Evolutionary conservation across 371 early-diverging fungal genomes (phyloP).

Genomic region (Mortierella polycephala): DNA sequence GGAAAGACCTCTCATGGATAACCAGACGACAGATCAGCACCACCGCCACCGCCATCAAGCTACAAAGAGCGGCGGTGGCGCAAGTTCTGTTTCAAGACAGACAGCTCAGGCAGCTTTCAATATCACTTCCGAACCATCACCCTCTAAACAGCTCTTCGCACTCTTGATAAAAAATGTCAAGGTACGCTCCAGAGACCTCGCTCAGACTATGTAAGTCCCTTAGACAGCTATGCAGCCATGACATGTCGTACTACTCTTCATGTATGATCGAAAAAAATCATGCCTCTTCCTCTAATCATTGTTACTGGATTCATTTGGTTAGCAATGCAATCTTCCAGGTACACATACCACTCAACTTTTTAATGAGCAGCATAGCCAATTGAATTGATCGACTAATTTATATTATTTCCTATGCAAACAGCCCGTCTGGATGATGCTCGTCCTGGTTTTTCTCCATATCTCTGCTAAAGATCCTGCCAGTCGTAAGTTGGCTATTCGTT

Average conservation of each 20-base stretch:
- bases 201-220: conserved; percentile 43
- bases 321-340: conserved; percentile 52
- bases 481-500: conserved; percentile 15
- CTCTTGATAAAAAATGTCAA: conserved; percentile 44
- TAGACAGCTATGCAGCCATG: too few species aligned
- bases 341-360: neutral
- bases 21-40: neutral
- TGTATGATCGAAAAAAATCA: neutral
- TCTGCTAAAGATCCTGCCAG: conserved; percentile 33
- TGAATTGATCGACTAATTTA: neutral
- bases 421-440: conserved; percentile 54
- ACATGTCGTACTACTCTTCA: too few species aligned
- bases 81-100: conserved; percentile 8
- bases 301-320: neutral
- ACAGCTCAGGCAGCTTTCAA: conserved; percentile 51
- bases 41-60: neutral
- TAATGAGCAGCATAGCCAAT: neutral
- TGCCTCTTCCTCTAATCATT: neutral
- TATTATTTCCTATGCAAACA: neutral
- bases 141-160: conserved; percentile 43
- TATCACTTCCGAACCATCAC: conserved; percentile 38
- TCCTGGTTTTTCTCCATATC: conserved; percentile 50
- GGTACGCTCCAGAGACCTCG: conserved; percentile 39
- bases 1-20: conserved; percentile 26
- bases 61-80: neutral